Base-by-base conservation (phyloP, 768 basidiomycete species). In the Polyporus arcularius region DNA sequence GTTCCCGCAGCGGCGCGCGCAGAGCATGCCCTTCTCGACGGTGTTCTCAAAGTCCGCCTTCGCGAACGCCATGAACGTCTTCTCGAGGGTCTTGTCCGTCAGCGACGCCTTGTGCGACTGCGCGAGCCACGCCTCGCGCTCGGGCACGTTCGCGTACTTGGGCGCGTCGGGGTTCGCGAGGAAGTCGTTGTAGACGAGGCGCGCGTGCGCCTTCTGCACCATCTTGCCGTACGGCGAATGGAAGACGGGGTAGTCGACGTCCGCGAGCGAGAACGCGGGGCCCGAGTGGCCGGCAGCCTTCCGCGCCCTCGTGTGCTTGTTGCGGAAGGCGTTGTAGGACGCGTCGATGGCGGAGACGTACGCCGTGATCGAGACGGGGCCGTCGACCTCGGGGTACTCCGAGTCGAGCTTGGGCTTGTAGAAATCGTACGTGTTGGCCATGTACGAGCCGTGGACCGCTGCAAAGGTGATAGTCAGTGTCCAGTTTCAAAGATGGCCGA, bases 141-240 rank as follows among this genome's bases (percentile, higher is more conserved):
- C 80, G 60, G 90, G 81, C 61, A 94, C 74, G 70, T 84, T 82
- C 62, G 86, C 85, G 70, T 89, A 94, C 55, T 81, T 82, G 41
- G 92, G 78, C 40, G 82, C 79, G 8, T 80, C 76, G 35, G 97
- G 92, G 72, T 86, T 82, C 62, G 86, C 75, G 68, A 95, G 79
- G 82, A 96, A 99, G 79, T 99, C 97, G 75, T 95, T 92, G 80
- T 85, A 95, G 70, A 88, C 79, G 72, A 98, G 79, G 58, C 97
- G 92, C 40, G 92, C 96, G 73, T 96, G 89, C 46, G 93, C 95
- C 79, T 98, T 99, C 75, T 97, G 91, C 55, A 97, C 96, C 73
- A 97, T 92, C 80, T 99, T 99, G 79, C 97, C 96, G 76, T 98
- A 99, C 0, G 97, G 97, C 60, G 89, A 90, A 82, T 99, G 97